A percentile compares a stretch with the other conserved stretches of the same genome.
phyloP scores from a whole-genome alignment of 192 early-diverging fungal genomes.

The Fimicolochytrium jonesii region DNA sequence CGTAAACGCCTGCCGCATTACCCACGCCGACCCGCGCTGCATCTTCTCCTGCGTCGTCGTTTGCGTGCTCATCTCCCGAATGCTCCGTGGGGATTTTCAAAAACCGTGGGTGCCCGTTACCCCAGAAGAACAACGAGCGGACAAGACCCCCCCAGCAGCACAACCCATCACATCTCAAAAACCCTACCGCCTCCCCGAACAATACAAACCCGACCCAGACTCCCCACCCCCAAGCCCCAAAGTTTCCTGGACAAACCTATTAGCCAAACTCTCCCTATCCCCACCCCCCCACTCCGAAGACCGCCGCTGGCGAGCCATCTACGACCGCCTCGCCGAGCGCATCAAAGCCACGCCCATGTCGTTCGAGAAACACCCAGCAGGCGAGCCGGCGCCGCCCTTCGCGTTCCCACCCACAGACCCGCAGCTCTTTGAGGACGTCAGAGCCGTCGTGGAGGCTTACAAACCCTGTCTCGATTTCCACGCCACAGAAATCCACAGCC shows the following conservation, averaged over 20 bases:
- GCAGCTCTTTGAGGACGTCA: background rate
- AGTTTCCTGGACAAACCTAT: no score
- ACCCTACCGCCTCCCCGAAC: no score
- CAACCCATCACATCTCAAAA: no score
- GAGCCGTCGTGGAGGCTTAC: background rate
- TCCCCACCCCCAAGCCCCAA: no score
- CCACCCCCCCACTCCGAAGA: background rate
- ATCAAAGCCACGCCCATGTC: background rate
- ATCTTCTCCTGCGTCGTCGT: slow-evolving; percentile 40
- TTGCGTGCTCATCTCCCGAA: slow-evolving; percentile 2
- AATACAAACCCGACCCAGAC: no score
- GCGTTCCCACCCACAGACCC: background rate
- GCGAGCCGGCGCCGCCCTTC: background rate
- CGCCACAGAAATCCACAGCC: background rate
- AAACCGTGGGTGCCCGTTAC: no score
- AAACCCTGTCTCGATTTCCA: background rate
- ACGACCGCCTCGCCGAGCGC: background rate
- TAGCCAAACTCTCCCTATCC: background rate
- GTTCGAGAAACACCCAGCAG: no score
- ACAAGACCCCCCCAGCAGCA: no score
- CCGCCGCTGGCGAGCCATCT: background rate
- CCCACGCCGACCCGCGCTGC: slow-evolving; percentile 47
- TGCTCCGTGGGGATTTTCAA: background rate
- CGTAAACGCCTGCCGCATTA: slow-evolving; percentile 26
- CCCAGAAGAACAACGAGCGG: no score